These are phyloP conservation scores for Ustilago esculenta DNA, from an alignment of 1,284 basidiomycete species.

Conservation along the genomic window DNA sequence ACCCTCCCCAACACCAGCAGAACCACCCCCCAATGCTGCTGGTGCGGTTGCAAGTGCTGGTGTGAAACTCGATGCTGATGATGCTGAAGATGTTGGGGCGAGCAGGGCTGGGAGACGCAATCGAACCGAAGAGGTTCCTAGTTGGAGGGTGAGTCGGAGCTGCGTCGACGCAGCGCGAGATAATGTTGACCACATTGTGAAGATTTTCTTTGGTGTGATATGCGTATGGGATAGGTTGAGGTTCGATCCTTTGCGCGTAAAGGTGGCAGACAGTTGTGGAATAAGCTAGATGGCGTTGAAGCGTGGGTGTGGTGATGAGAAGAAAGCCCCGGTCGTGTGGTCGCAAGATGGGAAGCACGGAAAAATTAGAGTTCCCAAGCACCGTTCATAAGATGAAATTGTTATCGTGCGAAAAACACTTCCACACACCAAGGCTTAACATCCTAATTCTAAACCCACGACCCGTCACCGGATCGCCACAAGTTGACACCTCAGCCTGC, in stretches of 20 bases:
- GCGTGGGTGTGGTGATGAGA: neutral
- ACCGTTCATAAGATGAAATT: too few species aligned
- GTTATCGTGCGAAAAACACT: slow-evolving; percentile 15
- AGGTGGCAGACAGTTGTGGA: neutral
- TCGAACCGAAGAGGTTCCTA: neutral
- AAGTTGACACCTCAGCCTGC: too few species aligned
- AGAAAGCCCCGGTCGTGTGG: too few species aligned
- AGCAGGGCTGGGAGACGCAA: slow-evolving; percentile 9
- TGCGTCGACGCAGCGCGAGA: neutral
- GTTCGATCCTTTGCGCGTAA: too few species aligned
- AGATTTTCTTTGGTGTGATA: too few species aligned
- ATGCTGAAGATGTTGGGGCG: neutral
- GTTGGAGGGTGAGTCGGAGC: slow-evolving; percentile 4
- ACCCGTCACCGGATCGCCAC: too few species aligned
- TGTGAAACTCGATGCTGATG: slow-evolving; percentile 5
- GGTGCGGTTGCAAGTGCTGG: slow-evolving; percentile 11
- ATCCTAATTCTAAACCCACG: too few species aligned
- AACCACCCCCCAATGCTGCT: too few species aligned
- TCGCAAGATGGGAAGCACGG: too few species aligned
- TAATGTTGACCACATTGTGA: slow-evolving; percentile 7
- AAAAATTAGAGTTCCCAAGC: too few species aligned
- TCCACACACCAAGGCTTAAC: slow-evolving; percentile 1
- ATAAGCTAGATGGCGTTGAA: neutral
- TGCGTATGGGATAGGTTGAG: too few species aligned
- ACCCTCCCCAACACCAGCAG: too few species aligned